Percentiles rank a stretch among this genome's conserved stretches.
Conservation (phyloP, 2,329 filamentous ascomycete species). For the Nigrospora oryzae region DNA sequence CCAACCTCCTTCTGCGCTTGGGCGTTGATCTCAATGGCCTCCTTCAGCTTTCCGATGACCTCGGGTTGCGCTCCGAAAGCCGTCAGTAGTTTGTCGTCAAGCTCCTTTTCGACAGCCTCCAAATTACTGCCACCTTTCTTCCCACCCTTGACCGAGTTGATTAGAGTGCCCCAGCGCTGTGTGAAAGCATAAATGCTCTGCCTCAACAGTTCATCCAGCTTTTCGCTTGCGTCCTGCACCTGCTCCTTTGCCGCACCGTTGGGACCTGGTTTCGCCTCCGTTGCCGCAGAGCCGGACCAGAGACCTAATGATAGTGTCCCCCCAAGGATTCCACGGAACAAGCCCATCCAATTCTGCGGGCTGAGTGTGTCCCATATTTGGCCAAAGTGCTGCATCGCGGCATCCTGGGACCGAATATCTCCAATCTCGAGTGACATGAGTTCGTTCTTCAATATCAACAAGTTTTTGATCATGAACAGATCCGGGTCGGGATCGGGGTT, state of each 20-base stretch:
- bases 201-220: slow-evolving; percentile 53
- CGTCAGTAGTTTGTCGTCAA: slow-evolving; percentile 46
- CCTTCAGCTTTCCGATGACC: slow-evolving; percentile 50
- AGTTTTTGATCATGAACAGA: slow-evolving; percentile 88
- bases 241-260: slow-evolving; percentile 5
- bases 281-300: slow-evolving; percentile 17
- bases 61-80: slow-evolving; percentile 53
- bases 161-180: slow-evolving; percentile 45
- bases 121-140: slow-evolving; percentile 41
- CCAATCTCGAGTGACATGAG: slow-evolving; percentile 93
- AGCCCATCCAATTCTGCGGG: slow-evolving; percentile 48
- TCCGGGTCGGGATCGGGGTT: slow-evolving; percentile 61
- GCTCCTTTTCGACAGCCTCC: slow-evolving; percentile 44
- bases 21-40: slow-evolving; percentile 50
- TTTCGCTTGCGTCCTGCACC: slow-evolving; percentile 52
- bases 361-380: slow-evolving; percentile 58
- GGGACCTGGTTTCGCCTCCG: slow-evolving; percentile 7
- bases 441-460: slow-evolving; percentile 91
- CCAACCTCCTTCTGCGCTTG: slow-evolving; percentile 39
- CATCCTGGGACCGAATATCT: slow-evolving; percentile 45
- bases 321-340: slow-evolving; percentile 49
- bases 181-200: slow-evolving; percentile 57
- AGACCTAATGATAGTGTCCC: slow-evolving; percentile 33
- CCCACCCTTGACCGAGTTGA: slow-evolving; percentile 37
- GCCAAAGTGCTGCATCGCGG: slow-evolving; percentile 51